Evolutionary conservation across 768 basidiomycete species (phyloP), one percentile per base, ranked within the genome.

Genomic region (Leucocoprinus leucothites): DNA sequence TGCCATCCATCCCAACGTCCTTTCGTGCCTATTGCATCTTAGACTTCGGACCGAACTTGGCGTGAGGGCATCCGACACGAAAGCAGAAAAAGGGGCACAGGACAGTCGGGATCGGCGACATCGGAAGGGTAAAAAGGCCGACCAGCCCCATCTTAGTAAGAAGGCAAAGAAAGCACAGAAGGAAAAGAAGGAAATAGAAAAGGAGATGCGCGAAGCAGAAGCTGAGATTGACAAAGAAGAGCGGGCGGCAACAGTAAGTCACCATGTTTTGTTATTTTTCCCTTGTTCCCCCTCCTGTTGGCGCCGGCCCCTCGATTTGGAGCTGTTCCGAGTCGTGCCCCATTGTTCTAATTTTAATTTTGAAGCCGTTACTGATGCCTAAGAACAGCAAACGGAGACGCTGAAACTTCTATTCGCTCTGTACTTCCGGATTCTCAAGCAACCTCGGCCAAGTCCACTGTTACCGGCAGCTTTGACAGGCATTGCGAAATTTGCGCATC

Each of bases 401-500:
- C 79, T 99, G 61, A 98, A 99, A 69, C 85, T 98, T 60, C 80
- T 98, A 45, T 99, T 99, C 69, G 93, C 94, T 16, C 78, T 99
- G 45, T 99, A 99, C 74, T 98, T 99, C 73, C 87, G 89, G 58
- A 89, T 98, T 62, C 77, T 99, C 61, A 99, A 98, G 72, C 86
- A 84, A 67, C 85, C 91, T 9, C 77, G 74, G 21, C 85, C 87
- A 28, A 89, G 89, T 1, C 82, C 85, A 16, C 79, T 98, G 8
- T 79, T 98, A 13, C 86, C 93, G 19, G 82, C 89, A 28, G 95
- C 94, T 41, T 77, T 99, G 59, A 86, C 89, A 64, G 97, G 97
- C 58, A 89, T 98, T 63, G 86, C 94, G 2, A 87, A 85, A 72
- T 98, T 92, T 65, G 89, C 96, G 1, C 97, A 98, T 67, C 82